Conservation (phyloP, 2,329 filamentous ascomycete genomes). For the Clonostachys solani region DNA sequence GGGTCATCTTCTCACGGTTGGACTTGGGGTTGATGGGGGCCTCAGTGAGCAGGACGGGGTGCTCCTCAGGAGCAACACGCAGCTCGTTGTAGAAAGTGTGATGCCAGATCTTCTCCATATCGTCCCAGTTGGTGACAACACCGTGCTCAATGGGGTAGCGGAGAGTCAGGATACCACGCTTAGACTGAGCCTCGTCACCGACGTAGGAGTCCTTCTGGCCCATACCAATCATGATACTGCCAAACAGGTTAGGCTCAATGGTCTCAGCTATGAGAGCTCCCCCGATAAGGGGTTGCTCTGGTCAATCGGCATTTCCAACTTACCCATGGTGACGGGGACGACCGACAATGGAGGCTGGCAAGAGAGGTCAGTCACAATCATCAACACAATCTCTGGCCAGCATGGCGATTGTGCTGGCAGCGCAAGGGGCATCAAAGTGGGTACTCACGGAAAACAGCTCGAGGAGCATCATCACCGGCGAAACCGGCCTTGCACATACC, state of each 20-base stretch:
- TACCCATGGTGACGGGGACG: slow-evolving; percentile 99
- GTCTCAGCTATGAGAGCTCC: slow-evolving; percentile 18
- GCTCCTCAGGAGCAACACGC: slow-evolving; percentile 99
- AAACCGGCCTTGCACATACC: slow-evolving; percentile 99
- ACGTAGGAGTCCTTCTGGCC: slow-evolving; percentile 99
- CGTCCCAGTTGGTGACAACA: slow-evolving; percentile 99
- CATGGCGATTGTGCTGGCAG: slow-evolving; percentile 5
- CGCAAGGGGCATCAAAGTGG: slow-evolving; percentile 16
- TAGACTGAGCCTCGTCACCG: slow-evolving; percentile 99
- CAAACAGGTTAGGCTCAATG: slow-evolving; percentile 7
- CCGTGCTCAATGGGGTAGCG: slow-evolving; percentile 99
- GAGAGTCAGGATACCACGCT: slow-evolving; percentile 99
- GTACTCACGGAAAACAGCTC: slow-evolving; percentile 98
- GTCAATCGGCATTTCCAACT: slow-evolving; percentile 30
- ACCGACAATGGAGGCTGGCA: slow-evolving; percentile 93
- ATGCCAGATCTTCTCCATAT: slow-evolving; percentile 99
- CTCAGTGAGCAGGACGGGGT: slow-evolving; percentile 98
- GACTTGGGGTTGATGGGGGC: slow-evolving; percentile 99
- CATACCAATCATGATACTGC: slow-evolving; percentile 99
- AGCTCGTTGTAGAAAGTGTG: slow-evolving; percentile 99
- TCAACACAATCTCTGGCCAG: slow-evolving; percentile 23
- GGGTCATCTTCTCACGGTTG: slow-evolving; percentile 99
- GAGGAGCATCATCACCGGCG: slow-evolving; percentile 99
- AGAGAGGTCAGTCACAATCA: slow-evolving; percentile 5
- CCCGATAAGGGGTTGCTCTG: neutral